Conservation (phyloP, 2,329 filamentous ascomycete genomes). For the Trichoderma atrobrunneum region DNA sequence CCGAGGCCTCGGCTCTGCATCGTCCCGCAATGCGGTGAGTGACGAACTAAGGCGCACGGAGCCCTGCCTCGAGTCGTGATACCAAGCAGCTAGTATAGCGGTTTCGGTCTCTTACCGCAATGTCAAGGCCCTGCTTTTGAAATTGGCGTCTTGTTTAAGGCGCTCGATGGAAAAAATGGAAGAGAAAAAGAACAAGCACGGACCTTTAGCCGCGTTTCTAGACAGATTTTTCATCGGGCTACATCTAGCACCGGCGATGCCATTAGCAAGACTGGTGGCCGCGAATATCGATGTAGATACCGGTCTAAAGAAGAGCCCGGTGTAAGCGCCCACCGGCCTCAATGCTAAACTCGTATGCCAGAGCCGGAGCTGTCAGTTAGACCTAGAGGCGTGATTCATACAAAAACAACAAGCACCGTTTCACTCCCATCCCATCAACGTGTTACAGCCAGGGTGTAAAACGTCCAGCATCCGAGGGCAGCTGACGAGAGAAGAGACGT, state of each 20-base stretch:
- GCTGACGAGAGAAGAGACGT: slow-evolving; percentile 4
- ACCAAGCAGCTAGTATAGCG: not conserved
- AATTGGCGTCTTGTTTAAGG: not conserved
- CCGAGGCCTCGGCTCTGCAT: slow-evolving; percentile 14
- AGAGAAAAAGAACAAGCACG: not conserved
- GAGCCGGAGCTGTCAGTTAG: not conserved
- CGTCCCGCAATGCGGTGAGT: slow-evolving; percentile 17
- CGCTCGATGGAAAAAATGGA: not conserved
- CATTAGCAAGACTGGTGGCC: not conserved
- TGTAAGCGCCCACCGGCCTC: not conserved
- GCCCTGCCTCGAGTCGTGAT: slow-evolving; percentile 11
- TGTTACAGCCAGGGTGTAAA: slow-evolving; percentile 1
- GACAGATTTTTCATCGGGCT: not conserved
- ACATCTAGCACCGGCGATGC: not conserved
- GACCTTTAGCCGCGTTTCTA: not conserved
- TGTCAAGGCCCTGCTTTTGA: not conserved
- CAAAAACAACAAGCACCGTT: not conserved
- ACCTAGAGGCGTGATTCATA: not conserved
- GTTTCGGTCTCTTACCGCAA: not conserved
- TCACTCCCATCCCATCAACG: not conserved
- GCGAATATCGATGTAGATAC: not conserved
- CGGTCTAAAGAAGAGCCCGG: not conserved
- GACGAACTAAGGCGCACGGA: not conserved
- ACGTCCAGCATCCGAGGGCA: not conserved
- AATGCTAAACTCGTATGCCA: not conserved